A percentile compares a stretch with the other conserved stretches of the same genome.
Evolutionary conservation across 2,329 filamentous ascomycete genomes (phyloP).

Genomic region (Aspergillus sp.): DNA sequence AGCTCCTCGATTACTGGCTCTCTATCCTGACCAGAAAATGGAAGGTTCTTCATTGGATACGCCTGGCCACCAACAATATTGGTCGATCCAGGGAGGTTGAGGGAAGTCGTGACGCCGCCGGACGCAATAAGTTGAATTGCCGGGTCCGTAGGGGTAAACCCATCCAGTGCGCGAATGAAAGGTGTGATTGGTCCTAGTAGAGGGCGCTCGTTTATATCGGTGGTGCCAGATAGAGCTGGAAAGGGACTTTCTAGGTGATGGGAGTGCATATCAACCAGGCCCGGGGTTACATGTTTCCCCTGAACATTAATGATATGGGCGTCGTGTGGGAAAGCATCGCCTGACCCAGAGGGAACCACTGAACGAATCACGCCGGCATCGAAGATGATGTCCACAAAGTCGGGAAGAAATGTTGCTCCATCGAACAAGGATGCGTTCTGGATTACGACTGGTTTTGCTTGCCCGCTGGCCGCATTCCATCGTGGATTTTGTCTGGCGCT

Average conservation of each 20-base stretch:
- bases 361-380: background rate
- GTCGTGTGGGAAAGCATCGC: background rate
- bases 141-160: constrained; percentile 65
- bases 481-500: background rate
- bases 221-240: constrained; percentile 59
- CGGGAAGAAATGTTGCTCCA: background rate
- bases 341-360: background rate
- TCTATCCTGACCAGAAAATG: constrained; percentile 53
- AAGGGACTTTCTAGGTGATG: constrained; percentile 66
- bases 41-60: constrained; percentile 69
- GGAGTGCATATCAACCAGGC: constrained; percentile 74
- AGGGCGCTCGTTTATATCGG: constrained; percentile 68
- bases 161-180: constrained; percentile 70
- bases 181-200: constrained; percentile 59
- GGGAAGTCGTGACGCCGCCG: constrained; percentile 71
- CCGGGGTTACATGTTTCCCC: constrained; percentile 57
- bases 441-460: background rate
- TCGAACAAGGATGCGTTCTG: background rate
- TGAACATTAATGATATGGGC: constrained; percentile 8
- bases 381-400: background rate
- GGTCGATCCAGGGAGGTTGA: constrained; percentile 70
- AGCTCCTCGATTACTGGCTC: constrained; percentile 66
- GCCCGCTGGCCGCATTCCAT: background rate
- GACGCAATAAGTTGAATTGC: constrained; percentile 73
- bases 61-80: constrained; percentile 77